Percentiles rank a stretch among this genome's conserved stretches.
phyloP scores from a whole-genome alignment of 139 green algal genomes.

The Chlorella sp. region DNA sequence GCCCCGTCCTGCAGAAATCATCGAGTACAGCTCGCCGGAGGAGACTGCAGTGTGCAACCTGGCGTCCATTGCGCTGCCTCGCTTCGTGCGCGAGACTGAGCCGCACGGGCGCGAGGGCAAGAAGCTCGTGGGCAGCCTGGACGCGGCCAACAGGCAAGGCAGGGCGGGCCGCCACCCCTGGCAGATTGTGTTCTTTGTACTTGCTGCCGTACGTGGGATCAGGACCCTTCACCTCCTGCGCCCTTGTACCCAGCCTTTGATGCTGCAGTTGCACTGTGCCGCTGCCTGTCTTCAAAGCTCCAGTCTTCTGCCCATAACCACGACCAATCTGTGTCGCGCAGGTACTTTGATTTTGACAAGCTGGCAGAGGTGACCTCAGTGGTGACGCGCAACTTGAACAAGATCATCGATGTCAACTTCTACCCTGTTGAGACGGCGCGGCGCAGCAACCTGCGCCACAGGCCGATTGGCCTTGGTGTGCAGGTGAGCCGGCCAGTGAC shows the following conservation, averaged over 20 bases:
- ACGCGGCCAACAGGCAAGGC: conserved; percentile 65
- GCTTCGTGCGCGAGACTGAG: conserved; percentile 78
- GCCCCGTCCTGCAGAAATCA: conserved; percentile 83
- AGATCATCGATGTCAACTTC: conserved; percentile 99
- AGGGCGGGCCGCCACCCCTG: too few species aligned
- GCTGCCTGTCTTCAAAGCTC: too few species aligned
- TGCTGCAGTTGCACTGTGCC: too few species aligned
- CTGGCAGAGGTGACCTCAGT: conserved; percentile 71
- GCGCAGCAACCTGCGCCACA: conserved; percentile 94
- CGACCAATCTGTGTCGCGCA: too few species aligned
- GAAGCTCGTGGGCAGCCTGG: conserved; percentile 89
- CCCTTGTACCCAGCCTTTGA: too few species aligned
- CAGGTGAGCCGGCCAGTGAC: conserved; percentile 56
- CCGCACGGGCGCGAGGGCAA: conserved; percentile 59
- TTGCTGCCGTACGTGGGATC: too few species aligned
- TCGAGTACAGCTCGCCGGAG: conserved; percentile 95
- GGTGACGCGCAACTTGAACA: conserved; percentile 95
- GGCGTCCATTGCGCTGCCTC: conserved; percentile 95
- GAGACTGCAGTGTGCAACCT: conserved; percentile 99
- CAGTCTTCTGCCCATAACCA: too few species aligned
- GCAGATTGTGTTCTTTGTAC: too few species aligned
- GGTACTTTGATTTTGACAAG: conserved; percentile 92
- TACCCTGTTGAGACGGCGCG: conserved; percentile 94
- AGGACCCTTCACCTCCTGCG: too few species aligned
- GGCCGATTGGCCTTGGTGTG: conserved; percentile 97